Conservation (phyloP, 176 grass and related monocot species). For the Avena sativa region DNA sequence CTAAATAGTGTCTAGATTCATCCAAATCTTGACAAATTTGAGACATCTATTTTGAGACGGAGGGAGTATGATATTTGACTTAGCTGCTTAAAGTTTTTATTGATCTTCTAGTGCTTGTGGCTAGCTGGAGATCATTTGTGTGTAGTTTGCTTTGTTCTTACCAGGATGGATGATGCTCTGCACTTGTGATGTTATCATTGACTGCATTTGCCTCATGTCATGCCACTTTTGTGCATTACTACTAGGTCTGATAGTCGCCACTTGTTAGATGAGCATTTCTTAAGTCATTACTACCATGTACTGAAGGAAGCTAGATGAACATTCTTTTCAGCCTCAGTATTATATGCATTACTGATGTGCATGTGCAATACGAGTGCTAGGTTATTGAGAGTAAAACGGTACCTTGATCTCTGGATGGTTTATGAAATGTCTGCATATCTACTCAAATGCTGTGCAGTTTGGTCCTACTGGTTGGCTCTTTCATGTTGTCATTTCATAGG, state of each 20-base stretch:
- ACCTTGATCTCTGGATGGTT: not conserved
- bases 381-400: not conserved
- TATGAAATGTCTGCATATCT: not conserved
- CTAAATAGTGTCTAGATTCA: too few relatives aligned
- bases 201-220: not conserved
- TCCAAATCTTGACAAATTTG: too few relatives aligned
- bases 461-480: not conserved
- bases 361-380: not conserved
- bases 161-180: not conserved
- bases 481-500: not conserved
- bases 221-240: not conserved
- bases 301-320: not conserved
- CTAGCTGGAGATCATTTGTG: not conserved
- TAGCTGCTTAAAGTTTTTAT: not conserved
- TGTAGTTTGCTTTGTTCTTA: not conserved
- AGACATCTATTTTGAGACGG: too few relatives aligned
- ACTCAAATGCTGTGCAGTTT: not conserved
- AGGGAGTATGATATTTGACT: not conserved
- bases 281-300: conserved; percentile 7
- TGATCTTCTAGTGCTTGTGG: not conserved
- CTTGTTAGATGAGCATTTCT: not conserved
- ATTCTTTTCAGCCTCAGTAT: not conserved
- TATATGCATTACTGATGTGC: not conserved
- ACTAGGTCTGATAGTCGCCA: not conserved
- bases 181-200: not conserved